phyloP scores from a whole-genome alignment of 2,329 filamentous ascomycete genomes.

The Colletotrichum destructivum region DNA sequence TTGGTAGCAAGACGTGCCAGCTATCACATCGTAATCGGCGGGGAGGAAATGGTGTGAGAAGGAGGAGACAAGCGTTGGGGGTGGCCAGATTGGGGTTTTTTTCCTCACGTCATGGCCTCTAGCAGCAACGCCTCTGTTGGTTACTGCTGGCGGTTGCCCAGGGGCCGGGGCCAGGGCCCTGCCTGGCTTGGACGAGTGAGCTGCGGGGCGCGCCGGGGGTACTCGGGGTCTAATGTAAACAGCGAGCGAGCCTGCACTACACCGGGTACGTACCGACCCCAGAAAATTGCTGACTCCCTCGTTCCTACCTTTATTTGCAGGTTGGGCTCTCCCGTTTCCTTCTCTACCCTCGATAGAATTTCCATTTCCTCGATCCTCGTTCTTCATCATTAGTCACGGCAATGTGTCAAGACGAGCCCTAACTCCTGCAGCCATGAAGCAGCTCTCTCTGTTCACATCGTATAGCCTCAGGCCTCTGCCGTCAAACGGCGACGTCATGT shows the following conservation, averaged over 20 bases:
- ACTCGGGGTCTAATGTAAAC: conserved; percentile 31
- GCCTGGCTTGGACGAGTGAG: conserved; percentile 24
- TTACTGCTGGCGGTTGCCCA: conserved; percentile 36
- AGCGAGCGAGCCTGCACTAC: conserved; percentile 11
- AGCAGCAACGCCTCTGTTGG: conserved; percentile 31
- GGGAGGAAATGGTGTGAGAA: conserved; percentile 18
- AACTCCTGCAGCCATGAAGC: neutral
- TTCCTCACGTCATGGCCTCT: conserved; percentile 40
- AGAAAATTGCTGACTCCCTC: neutral
- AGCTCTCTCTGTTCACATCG: too few species aligned
- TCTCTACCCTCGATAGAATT: conserved; percentile 2
- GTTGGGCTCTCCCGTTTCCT: conserved; percentile 17
- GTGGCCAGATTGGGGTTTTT: conserved; percentile 22
- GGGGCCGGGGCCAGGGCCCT: conserved; percentile 8
- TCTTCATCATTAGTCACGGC: neutral
- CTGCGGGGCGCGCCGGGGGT: conserved; percentile 35
- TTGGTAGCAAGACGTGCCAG: conserved; percentile 58
- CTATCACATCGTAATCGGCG: conserved; percentile 38
- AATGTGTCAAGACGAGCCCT: neutral
- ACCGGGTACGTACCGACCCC: conserved; percentile 16
- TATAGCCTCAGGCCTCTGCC: neutral
- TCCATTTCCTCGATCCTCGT: neutral
- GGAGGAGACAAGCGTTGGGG: conserved; percentile 3
- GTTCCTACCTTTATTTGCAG: neutral
- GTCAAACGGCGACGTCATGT: neutral